Evolutionary conservation across 805 yeast species (phyloP).

Genomic region (Cyberlindnera maritima): DNA sequence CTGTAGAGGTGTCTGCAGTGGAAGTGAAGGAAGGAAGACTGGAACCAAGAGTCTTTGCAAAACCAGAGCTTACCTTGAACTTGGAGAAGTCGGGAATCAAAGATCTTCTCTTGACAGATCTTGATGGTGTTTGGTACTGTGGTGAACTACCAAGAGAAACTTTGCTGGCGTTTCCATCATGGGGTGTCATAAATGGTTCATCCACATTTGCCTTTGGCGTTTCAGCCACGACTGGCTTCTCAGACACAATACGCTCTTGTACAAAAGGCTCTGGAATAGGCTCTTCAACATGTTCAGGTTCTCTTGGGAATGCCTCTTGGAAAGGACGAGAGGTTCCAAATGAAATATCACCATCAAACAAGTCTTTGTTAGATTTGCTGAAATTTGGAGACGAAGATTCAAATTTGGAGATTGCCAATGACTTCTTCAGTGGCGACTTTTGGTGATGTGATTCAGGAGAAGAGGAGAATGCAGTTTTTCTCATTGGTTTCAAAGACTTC

Average conservation of each 20-base stretch:
- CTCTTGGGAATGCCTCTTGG: background rate
- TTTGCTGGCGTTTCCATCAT: conserved; percentile 14
- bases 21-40: background rate
- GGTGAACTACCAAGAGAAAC: conserved; percentile 11
- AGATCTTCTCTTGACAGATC: conserved; percentile 23
- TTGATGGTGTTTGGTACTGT: conserved; percentile 13
- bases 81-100: conserved; percentile 32
- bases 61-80: conserved; percentile 32
- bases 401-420: conserved; percentile 25
- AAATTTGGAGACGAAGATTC: conserved; percentile 20
- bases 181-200: conserved; percentile 11
- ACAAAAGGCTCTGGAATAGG: too few species aligned
- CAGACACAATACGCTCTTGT: too few species aligned
- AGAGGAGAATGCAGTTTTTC: conserved; percentile 31
- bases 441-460: conserved; percentile 21
- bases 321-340: background rate
- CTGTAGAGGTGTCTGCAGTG: background rate
- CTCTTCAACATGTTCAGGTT: background rate
- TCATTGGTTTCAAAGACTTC: conserved; percentile 10
- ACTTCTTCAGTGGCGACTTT: conserved; percentile 25
- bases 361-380: conserved; percentile 4
- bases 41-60: conserved; percentile 32
- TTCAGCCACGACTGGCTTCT: background rate
- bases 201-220: background rate
- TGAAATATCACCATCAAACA: conserved; percentile 8